Percentiles rank a stretch among this genome's conserved stretches.
phyloP scores from a whole-genome alignment of 345 rosid species.

The Salix brachista region DNA sequence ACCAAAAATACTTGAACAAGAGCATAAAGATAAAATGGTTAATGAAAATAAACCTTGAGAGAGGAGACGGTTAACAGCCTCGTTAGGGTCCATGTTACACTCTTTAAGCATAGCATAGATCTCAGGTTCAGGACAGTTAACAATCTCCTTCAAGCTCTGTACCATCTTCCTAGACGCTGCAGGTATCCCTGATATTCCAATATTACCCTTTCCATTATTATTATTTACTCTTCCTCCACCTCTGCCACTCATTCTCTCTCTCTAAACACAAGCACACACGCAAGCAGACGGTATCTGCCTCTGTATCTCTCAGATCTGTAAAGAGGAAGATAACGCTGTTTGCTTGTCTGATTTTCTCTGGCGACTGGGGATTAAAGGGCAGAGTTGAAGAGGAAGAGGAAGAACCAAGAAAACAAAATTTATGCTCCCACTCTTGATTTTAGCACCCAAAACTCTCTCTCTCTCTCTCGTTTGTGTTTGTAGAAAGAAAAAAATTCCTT shows the following conservation, averaged over 20 bases:
- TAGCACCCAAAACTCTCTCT: slow-evolving; percentile 14
- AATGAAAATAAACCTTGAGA: slow-evolving; percentile 56
- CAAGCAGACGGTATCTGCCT: neutral
- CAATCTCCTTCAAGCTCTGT: slow-evolving; percentile 91
- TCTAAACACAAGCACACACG: neutral
- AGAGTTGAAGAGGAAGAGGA: neutral
- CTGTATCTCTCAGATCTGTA: slow-evolving; percentile 21
- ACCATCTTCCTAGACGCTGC: slow-evolving; percentile 75
- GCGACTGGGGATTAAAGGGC: neutral
- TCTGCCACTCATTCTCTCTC: slow-evolving; percentile 47
- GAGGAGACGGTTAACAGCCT: slow-evolving; percentile 91
- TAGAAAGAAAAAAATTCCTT: neutral
- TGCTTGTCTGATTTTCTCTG: neutral
- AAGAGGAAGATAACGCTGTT: neutral
- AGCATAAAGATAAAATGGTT: neutral
- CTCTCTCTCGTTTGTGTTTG: neutral
- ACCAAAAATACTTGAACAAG: neutral
- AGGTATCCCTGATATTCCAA: slow-evolving; percentile 67
- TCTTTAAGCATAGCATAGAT: slow-evolving; percentile 95
- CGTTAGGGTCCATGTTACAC: slow-evolving; percentile 98
- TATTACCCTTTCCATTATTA: slow-evolving; percentile 40
- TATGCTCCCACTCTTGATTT: slow-evolving; percentile 4
- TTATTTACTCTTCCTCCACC: slow-evolving; percentile 44
- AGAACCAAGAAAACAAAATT: neutral
- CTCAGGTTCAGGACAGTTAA: slow-evolving; percentile 88